A percentile compares a stretch with the other conserved stretches of the same genome.
Evolutionary conservation across 164 flowering plant species (phyloP).

Genomic region (Sextonia rubra): DNA sequence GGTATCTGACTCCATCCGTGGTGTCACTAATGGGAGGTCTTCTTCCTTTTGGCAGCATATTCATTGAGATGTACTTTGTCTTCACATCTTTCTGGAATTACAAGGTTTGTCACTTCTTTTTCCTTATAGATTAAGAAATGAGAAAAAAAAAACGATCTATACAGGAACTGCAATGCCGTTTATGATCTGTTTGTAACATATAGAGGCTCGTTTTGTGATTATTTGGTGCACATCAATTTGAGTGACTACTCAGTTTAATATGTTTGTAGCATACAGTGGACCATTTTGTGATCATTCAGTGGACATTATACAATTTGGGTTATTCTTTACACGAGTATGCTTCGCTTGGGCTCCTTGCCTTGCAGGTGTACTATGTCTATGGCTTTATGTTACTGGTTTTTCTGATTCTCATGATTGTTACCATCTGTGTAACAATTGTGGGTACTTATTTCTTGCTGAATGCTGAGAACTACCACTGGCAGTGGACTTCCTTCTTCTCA

Average conservation of each 20-base stretch:
- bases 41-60: slow-evolving; percentile 96
- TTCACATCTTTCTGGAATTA: slow-evolving; percentile 99
- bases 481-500: slow-evolving; percentile 98
- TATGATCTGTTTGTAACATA: too few relatives aligned
- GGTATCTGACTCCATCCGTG: slow-evolving; percentile 96
- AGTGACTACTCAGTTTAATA: background rate
- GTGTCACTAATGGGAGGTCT: slow-evolving; percentile 96
- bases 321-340: background rate
- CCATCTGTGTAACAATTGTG: slow-evolving; percentile 96
- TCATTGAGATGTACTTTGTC: slow-evolving; percentile 98
- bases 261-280: background rate
- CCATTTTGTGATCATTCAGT: background rate
- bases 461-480: slow-evolving; percentile 99
- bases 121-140: background rate
- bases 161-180: too few relatives aligned
- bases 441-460: slow-evolving; percentile 93
- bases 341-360: slow-evolving; percentile 2
- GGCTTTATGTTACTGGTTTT: slow-evolving; percentile 98
- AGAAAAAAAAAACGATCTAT: too few relatives aligned
- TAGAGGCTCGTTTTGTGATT: too few relatives aligned
- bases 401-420: slow-evolving; percentile 85
- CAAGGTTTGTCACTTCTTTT: slow-evolving; percentile 50
- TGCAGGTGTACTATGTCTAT: slow-evolving; percentile 95
- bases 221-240: too few relatives aligned
- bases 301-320: background rate